Percentiles rank a stretch among this genome's conserved stretches.
These are phyloP conservation scores for Prinsepia uniflora DNA, from an alignment of 306 rosid genomes.

Conservation along the genomic window DNA sequence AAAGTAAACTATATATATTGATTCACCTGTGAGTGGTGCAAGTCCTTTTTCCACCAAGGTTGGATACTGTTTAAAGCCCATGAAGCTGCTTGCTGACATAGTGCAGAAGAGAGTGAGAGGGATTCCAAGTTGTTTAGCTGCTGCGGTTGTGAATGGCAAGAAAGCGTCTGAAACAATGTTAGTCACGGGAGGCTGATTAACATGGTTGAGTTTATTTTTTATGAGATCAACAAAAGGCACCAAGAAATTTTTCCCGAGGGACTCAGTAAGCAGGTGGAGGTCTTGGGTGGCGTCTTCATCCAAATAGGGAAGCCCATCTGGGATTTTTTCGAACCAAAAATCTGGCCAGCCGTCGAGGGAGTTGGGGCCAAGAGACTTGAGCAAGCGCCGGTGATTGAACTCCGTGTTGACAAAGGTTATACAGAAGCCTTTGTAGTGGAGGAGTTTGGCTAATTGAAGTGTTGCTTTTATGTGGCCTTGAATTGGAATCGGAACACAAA, in stretches of 20 bases:
- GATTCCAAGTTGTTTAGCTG: background rate
- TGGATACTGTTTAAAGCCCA: constrained; percentile 4
- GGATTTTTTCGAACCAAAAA: constrained; percentile 7
- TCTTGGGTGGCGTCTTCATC: constrained; percentile 12
- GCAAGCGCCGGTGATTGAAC: constrained; percentile 16
- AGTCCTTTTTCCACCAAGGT: constrained; percentile 11
- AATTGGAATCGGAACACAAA: constrained; percentile 9
- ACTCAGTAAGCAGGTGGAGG: background rate
- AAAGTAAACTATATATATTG: too few relatives aligned
- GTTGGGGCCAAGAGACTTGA: background rate
- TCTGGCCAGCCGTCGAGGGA: background rate
- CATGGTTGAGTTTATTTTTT: background rate
- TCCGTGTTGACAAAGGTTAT: constrained; percentile 20
- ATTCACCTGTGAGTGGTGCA: constrained; percentile 17
- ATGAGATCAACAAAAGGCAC: constrained; percentile 1
- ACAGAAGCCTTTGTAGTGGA: constrained; percentile 22
- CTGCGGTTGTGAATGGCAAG: background rate
- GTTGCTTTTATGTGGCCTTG: constrained; percentile 18
- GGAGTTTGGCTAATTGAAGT: constrained; percentile 21
- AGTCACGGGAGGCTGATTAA: background rate
- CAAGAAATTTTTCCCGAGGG: constrained; percentile 3
- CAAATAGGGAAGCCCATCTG: background rate
- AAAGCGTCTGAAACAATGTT: background rate
- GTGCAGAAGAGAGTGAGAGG: constrained; percentile 2
- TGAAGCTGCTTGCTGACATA: background rate